A percentile compares a stretch with the other conserved stretches of the same genome.
phyloP scores from a whole-genome alignment of 768 basidiomycete species.

The Lactifluus volemus region DNA sequence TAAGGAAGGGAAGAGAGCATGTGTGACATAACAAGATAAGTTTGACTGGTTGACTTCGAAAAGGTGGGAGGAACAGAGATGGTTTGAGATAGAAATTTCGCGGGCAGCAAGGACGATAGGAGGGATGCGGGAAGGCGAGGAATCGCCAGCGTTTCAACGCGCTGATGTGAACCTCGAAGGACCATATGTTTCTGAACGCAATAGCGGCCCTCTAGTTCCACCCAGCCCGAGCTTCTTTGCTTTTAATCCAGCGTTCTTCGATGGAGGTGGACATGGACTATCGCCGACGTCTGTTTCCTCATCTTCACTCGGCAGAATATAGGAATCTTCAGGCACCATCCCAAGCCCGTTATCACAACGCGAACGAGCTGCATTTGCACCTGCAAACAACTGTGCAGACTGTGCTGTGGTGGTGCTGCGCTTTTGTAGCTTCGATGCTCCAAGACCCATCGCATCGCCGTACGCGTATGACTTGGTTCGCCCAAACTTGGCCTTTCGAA shows the following conservation, averaged over 20 bases:
- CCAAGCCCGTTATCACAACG: slow-evolving; percentile 45
- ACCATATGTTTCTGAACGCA: slow-evolving; percentile 63
- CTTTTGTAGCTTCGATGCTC: slow-evolving; percentile 39
- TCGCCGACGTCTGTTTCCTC: slow-evolving; percentile 74
- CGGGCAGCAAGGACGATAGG: background rate
- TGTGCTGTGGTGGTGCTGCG: slow-evolving; percentile 52
- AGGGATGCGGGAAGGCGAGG: background rate
- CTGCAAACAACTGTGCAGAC: slow-evolving; percentile 47
- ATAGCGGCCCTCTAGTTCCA: slow-evolving; percentile 31
- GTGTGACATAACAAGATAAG: background rate
- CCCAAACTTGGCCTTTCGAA: slow-evolving; percentile 81
- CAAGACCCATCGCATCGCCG: slow-evolving; percentile 51
- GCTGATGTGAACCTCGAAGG: slow-evolving; percentile 40
- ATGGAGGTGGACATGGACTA: slow-evolving; percentile 81
- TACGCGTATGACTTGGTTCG: slow-evolving; percentile 90
- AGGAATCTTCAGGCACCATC: slow-evolving; percentile 61
- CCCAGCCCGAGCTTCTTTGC: slow-evolving; percentile 44
- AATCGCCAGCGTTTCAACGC: slow-evolving; percentile 24
- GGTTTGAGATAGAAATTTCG: too few relatives aligned
- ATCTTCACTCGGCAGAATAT: slow-evolving; percentile 55
- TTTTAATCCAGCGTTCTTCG: slow-evolving; percentile 46
- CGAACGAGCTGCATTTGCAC: slow-evolving; percentile 57
- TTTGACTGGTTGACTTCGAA: background rate
- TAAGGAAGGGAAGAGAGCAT: background rate
- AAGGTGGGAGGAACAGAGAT: background rate